These are phyloP conservation scores for Kwoniella sp. DNA, from an alignment of 768 basidiomycete species.

Conservation along the genomic window DNA sequence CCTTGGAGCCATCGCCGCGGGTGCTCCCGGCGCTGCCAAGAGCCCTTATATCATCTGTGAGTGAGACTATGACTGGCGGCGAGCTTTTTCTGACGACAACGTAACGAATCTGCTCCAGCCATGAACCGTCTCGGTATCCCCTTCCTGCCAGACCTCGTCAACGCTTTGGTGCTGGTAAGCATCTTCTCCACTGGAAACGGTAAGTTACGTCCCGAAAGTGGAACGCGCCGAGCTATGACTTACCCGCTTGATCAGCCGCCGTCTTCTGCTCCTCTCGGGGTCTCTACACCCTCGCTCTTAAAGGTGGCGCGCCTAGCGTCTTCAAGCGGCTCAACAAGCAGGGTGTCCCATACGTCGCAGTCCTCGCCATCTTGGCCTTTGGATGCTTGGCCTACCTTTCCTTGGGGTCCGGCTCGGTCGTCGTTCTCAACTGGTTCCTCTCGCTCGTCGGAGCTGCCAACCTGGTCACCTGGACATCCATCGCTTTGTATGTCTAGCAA, in stretches of 20 bases:
- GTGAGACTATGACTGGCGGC: background rate
- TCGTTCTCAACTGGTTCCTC: slow-evolving; percentile 19
- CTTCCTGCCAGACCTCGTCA: slow-evolving; percentile 17
- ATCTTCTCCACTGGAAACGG: slow-evolving; percentile 13
- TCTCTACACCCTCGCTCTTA: slow-evolving; percentile 9
- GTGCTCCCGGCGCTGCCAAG: slow-evolving; percentile 27
- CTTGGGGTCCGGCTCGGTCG: slow-evolving; percentile 9
- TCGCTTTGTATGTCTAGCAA: slow-evolving; percentile 9
- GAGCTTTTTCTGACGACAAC: background rate
- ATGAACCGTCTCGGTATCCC: slow-evolving; percentile 22
- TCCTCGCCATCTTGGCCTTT: slow-evolving; percentile 16
- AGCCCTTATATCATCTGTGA: slow-evolving; percentile 22
- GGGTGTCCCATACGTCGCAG: slow-evolving; percentile 22
- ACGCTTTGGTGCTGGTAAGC: slow-evolving; percentile 15
- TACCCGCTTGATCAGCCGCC: too few species aligned
- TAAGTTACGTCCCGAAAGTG: too few species aligned
- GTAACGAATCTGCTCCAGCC: too few species aligned
- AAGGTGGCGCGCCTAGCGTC: slow-evolving; percentile 17
- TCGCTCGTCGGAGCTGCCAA: slow-evolving; percentile 26
- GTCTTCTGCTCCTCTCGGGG: slow-evolving; percentile 13
- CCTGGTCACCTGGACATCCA: slow-evolving; percentile 29
- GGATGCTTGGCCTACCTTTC: slow-evolving; percentile 24
- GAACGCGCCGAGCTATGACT: too few species aligned
- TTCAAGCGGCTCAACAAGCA: slow-evolving; percentile 15
- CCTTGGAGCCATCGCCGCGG: slow-evolving; percentile 15